Base-by-base conservation (phyloP, 495 filamentous ascomycete species). In the Massariosphaeria phaeospora region DNA sequence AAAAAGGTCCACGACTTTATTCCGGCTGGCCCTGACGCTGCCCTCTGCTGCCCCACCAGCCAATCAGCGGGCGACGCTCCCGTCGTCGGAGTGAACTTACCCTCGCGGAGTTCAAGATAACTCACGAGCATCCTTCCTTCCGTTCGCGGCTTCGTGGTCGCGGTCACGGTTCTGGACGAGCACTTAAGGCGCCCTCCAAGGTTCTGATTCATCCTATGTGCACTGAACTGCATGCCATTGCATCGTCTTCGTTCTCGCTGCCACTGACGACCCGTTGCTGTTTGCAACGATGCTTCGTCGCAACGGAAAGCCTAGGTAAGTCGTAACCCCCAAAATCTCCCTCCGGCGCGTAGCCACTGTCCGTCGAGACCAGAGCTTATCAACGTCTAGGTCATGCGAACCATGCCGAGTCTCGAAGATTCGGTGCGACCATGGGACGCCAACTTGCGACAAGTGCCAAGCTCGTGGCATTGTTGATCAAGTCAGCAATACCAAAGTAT, bases 291-390 rank as follows among this genome's bases (percentile, higher is more conserved):
- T 62, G 59, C 42, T 62, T 9, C 59, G 59, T 12, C 27, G 59
- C 23, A 62, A 62, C 36, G 59, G 59, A 27, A 62, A 62, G 53
- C 59, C 52, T 17, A 60, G 49, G 57, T 60, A 7, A 33, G 57
- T 41, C 1, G 20, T 10, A 21, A 30, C 10, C 40, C 26, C 9
- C 23, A 27, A 46, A 4, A 5, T n/a, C n/a, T n/a, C n/a, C n/a
- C n/a, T n/a, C n/a, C n/a, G n/a, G n/a, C n/a, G n/a, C n/a, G n/a
- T n/a, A n/a, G n/a, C n/a, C n/a, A n/a, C n/a, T n/a, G n/a, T n/a
- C n/a, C 20, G 17, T 12, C 25, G 1, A 17, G 31, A 9, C 21
- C 30, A 24, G 35, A 6, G 36, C 54, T 57, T 24, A 57, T 26
- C 5, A 44, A 1, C 15, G 46, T 21, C 8, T 18, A 62, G 59